A percentile compares a stretch with the other conserved stretches of the same genome.
Evolutionary conservation across 192 early-diverging fungal species (phyloP).

Genomic region (Podila epicladia): DNA sequence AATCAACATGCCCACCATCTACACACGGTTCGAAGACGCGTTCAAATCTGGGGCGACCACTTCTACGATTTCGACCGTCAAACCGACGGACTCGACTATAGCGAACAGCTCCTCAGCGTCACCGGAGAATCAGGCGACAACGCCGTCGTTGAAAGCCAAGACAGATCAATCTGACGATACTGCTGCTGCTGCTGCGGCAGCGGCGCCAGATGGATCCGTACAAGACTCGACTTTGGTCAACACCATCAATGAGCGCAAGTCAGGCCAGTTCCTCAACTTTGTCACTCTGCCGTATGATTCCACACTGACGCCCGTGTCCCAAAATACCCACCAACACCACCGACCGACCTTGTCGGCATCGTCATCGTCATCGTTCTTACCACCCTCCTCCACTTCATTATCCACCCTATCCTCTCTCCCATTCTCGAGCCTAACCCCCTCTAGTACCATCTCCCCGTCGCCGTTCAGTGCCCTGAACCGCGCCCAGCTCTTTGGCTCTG

Average conservation of each 20-base stretch:
- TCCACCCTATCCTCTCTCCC: constrained; percentile 1
- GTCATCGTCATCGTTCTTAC: background rate
- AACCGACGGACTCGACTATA: background rate
- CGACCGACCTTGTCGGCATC: background rate
- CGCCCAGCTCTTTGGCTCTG: background rate
- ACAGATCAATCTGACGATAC: background rate
- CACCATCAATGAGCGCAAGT: background rate
- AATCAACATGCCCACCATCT: constrained; percentile 32
- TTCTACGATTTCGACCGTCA: background rate
- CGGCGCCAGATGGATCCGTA: background rate
- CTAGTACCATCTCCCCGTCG: constrained; percentile 1
- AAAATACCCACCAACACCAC: background rate
- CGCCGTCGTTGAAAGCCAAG: background rate
- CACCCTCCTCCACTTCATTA: background rate
- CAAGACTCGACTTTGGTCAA: background rate
- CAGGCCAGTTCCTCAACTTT: constrained; percentile 23
- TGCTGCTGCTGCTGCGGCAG: background rate
- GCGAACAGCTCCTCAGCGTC: background rate
- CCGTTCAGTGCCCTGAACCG: background rate
- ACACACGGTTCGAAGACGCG: constrained; percentile 20
- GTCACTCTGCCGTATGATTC: constrained; percentile 34
- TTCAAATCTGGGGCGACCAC: constrained; percentile 10
- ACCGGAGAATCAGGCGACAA: background rate
- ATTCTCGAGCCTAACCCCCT: background rate
- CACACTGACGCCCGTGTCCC: background rate